Evolutionary conservation across 495 filamentous ascomycete species (phyloP), one percentile per base, ranked within the genome.

Genomic region (Schizothecium vesticola): DNA sequence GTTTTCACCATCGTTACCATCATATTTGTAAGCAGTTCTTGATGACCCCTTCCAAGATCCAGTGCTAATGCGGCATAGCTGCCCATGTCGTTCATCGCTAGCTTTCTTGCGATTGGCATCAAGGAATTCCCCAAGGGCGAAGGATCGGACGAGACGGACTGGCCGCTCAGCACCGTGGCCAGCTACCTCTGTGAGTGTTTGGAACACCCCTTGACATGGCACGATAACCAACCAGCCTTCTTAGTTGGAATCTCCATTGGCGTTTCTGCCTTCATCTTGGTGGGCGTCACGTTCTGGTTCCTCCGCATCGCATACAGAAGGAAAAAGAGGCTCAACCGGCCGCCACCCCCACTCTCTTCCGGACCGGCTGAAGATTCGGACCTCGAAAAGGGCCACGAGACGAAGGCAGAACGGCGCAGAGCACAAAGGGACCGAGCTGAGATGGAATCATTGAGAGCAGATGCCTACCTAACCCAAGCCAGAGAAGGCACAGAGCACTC

Each of bases 231-330:
- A 57, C 11, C 16, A 0, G 24, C 1, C 23, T 1, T 26, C 4
- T 8, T 9, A 36, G 56, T 69, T 19, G 67, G 67, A 19, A 69
- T 69, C 0, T 69, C 67, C 0, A 59, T 69, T n/a, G 67, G 31
- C 21, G 61, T 69, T 3, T 69, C 67, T 6, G 29, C 8, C 2
- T 5, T 61, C 2, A 65, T 65, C 43, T 12, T 65, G 16, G 0
- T 57, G 3, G 11, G 23, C 22, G 28, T 65, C 16, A 3, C 3
- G 4, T 11, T 28, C 0, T 51, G 55, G 22, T 65, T 65, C 10
- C 13, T 10, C n/a, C 43, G 43, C 22, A 65, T 24, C 36, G 13
- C 63, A 4, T 16, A 36, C 12, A 56, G 2, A 8, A 25, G n/a
- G 26, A 65, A n/a, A 1, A 57, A 65, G 63, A 65, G 25, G 19